These are phyloP conservation scores for Histomonas meleagridis DNA, from an alignment of 208 protist species.

Conservation along the genomic window DNA sequence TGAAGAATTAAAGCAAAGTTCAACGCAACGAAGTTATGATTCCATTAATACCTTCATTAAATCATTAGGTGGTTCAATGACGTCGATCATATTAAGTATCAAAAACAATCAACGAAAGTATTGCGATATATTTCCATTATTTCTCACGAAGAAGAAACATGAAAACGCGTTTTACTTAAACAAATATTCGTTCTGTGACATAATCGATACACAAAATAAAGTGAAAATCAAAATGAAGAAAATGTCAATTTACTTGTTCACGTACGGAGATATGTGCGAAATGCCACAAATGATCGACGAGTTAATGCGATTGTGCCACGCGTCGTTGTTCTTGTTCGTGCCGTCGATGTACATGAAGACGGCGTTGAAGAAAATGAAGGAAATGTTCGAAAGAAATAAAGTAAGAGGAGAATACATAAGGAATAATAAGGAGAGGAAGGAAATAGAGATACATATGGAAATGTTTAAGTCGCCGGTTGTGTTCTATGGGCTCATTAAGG, in stretches of 20 bases:
- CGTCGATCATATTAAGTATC: no score
- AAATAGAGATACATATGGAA: neutral
- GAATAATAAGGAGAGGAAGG: neutral
- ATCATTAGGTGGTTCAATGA: no score
- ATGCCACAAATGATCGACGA: neutral
- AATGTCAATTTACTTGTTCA: neutral
- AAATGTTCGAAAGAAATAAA: slow-evolving; percentile 25
- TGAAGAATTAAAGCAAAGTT: no score
- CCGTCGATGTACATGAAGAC: neutral
- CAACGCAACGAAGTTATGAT: no score
- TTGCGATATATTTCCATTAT: no score
- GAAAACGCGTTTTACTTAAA: no score
- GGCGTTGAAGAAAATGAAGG: neutral
- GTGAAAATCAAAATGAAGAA: no score
- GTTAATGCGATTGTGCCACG: neutral
- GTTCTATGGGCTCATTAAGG: neutral
- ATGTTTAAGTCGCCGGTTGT: neutral
- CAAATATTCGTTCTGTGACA: no score
- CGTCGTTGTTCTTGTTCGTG: slow-evolving; percentile 14
- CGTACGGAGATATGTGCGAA: neutral
- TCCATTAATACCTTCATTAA: no score
- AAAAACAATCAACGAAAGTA: no score
- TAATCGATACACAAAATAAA: no score
- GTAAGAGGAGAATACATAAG: neutral
- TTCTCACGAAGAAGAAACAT: no score